Conservation (phyloP, 768 basidiomycete genomes). For the Hygrocybe coccinea region DNA sequence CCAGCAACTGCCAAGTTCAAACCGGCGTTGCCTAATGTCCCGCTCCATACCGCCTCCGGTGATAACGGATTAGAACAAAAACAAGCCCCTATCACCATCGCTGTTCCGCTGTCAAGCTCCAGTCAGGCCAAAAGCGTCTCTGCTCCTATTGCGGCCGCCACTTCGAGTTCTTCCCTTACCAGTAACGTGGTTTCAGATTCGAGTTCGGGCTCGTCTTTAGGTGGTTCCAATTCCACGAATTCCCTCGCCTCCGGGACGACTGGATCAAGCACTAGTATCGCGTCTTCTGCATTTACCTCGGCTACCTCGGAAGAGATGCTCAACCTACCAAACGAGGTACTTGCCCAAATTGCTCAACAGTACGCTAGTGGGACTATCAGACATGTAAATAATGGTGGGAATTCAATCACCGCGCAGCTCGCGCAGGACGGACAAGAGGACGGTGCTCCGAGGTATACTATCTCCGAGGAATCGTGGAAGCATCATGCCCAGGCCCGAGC, state of each 20-base stretch:
- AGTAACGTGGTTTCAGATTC: constrained; percentile 37
- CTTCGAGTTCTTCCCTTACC: constrained; percentile 32
- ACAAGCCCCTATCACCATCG: constrained; percentile 40
- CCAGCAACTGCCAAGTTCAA: constrained; percentile 88
- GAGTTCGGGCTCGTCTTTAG: constrained; percentile 45
- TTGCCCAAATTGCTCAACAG: constrained; percentile 47
- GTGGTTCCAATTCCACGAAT: constrained; percentile 34
- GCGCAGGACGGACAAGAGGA: constrained; percentile 39
- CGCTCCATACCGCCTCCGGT: constrained; percentile 34
- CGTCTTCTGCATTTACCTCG: constrained; percentile 48
- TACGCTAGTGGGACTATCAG: constrained; percentile 37
- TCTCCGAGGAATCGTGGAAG: constrained; percentile 77
- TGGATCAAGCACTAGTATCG: constrained; percentile 45
- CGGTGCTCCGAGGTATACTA: constrained; percentile 48
- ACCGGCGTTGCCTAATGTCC: constrained; percentile 48
- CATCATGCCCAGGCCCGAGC: constrained; percentile 80
- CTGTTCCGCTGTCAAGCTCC: constrained; percentile 44
- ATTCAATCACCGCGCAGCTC: constrained; percentile 38
- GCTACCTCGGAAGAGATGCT: constrained; percentile 49
- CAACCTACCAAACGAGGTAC: constrained; percentile 41
- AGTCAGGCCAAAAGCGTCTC: constrained; percentile 62
- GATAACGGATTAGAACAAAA: constrained; percentile 28
- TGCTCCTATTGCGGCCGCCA: constrained; percentile 55
- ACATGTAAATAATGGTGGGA: constrained; percentile 14
- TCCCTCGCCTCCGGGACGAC: constrained; percentile 53